Evolutionary conservation across 768 basidiomycete species (phyloP), one percentile per base, ranked within the genome.

Genomic region (Psilocybe cubensis): DNA sequence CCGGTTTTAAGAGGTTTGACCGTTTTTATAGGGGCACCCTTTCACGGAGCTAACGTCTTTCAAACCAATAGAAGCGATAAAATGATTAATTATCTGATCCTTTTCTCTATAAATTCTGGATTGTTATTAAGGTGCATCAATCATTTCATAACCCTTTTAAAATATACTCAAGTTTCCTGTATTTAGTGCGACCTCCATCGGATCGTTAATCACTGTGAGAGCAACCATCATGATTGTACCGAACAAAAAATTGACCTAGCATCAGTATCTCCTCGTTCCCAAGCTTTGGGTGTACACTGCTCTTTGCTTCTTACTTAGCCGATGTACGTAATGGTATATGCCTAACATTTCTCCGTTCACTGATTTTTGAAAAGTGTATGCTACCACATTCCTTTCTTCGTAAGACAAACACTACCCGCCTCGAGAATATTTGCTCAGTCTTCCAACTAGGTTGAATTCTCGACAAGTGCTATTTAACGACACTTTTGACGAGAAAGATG

Each of bases 321-420:
- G 70, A 24, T 62, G 71, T 72, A 54, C 52, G 70, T 65, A 20
- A 17, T 23, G 25, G 29, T 18, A 11, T 23, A 21, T 17, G 20
- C 12, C 38, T 28, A 10, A 43, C 31, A 5, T 20, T 31, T 20
- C 12, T 40, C n/a, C n/a, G n/a, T 12, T 7, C 31, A 40, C 25
- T 31, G 8, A 6, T 21, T 27, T 10, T n/a, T 44, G 25, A 8
- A 21, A 31, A 72, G 71, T 72, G 27, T 72, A 74, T 56, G 67
- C 71, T 43, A 72, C 69, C 45, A 72, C 71, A 10, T 72, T 72
- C 64, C 66, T 72, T 62, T 70, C 64, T 55, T 67, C 69, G 72
- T 74, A 54, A 42, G 70, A n/a, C n/a, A n/a, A n/a, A n/a, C n/a
- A n/a, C n/a, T n/a, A n/a, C n/a, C n/a, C n/a, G n/a, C n/a, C n/a